Conservation (phyloP, 2,329 filamentous ascomycete genomes). For the Raffaelea deltoideospora region DNA sequence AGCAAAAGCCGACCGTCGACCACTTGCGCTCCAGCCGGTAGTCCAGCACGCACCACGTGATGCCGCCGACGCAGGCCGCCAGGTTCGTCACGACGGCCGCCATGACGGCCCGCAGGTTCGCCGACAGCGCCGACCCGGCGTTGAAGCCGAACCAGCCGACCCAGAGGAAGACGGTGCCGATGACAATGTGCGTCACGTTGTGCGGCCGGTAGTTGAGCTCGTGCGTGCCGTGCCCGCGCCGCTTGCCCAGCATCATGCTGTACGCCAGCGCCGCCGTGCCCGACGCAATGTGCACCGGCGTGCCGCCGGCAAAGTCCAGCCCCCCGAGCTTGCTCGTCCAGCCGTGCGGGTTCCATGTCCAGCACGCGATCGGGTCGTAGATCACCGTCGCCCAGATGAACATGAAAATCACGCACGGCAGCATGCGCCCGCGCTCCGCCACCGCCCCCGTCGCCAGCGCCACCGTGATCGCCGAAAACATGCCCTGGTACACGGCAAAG, state of each 20-base stretch:
- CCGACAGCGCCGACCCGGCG: slow-evolving; percentile 64
- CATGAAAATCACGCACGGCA: slow-evolving; percentile 83
- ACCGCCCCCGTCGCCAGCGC: slow-evolving; percentile 65
- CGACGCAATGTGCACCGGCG: slow-evolving; percentile 77
- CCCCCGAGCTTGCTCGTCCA: slow-evolving; percentile 71
- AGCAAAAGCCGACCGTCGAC: slow-evolving; percentile 89
- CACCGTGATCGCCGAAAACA: slow-evolving; percentile 78
- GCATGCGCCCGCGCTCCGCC: slow-evolving; percentile 75
- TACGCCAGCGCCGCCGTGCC: slow-evolving; percentile 76
- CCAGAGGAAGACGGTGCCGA: slow-evolving; percentile 88
- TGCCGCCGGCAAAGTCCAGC: slow-evolving; percentile 80
- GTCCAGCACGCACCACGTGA: slow-evolving; percentile 82
- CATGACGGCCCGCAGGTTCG: slow-evolving; percentile 75
- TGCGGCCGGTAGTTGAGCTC: slow-evolving; percentile 86
- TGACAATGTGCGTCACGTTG: slow-evolving; percentile 84
- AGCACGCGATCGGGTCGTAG: slow-evolving; percentile 87
- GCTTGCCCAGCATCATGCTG: slow-evolving; percentile 80
- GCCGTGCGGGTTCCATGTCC: slow-evolving; percentile 78
- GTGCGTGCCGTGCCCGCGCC: slow-evolving; percentile 69
- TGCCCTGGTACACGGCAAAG: slow-evolving; percentile 76
- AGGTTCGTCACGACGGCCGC: slow-evolving; percentile 77
- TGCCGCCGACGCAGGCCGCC: slow-evolving; percentile 67
- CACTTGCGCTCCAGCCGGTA: slow-evolving; percentile 82
- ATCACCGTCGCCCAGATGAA: slow-evolving; percentile 83
- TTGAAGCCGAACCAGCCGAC: slow-evolving; percentile 96